Conservation (phyloP, 176 grass and related monocot species). For the Zizania latifolia region DNA sequence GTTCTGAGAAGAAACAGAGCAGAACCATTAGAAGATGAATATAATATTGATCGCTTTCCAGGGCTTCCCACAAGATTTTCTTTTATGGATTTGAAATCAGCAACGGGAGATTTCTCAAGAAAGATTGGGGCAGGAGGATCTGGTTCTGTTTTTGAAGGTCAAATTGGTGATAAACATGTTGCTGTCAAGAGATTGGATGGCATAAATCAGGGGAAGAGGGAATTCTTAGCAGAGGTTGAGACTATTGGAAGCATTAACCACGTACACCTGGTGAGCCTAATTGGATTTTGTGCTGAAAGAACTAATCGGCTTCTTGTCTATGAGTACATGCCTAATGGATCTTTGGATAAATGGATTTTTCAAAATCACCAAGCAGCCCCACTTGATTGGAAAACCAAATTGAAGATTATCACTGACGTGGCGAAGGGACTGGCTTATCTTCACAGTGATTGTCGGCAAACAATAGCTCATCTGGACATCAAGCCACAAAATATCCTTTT, state of each 20-base stretch:
- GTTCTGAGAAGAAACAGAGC: not conserved
- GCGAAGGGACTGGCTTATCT: conserved; percentile 48
- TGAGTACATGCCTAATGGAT: conserved; percentile 55
- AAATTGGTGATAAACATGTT: conserved; percentile 31
- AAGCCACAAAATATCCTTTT: conserved; percentile 65
- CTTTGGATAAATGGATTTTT: conserved; percentile 69
- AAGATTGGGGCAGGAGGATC: conserved; percentile 45
- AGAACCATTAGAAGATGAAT: not conserved
- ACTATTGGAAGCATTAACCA: conserved; percentile 55
- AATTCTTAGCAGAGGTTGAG: conserved; percentile 56
- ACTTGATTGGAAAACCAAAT: conserved; percentile 45
- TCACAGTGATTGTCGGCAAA: conserved; percentile 47
- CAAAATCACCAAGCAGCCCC: not conserved
- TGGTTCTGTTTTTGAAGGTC: conserved; percentile 48
- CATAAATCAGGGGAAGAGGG: conserved; percentile 23
- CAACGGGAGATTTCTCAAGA: conserved; percentile 36
- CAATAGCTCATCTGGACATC: conserved; percentile 58
- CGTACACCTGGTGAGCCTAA: conserved; percentile 41
- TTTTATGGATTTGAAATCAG: conserved; percentile 39
- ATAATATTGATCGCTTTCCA: conserved; percentile 25
- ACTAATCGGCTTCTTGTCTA: conserved; percentile 46
- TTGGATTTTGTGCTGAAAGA: conserved; percentile 53
- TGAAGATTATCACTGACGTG: conserved; percentile 32
- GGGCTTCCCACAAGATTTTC: conserved; percentile 43
- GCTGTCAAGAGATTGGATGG: conserved; percentile 52